Evolutionary conservation across 768 basidiomycete genomes (phyloP).

Genomic region (Tephrocybe rancida): DNA sequence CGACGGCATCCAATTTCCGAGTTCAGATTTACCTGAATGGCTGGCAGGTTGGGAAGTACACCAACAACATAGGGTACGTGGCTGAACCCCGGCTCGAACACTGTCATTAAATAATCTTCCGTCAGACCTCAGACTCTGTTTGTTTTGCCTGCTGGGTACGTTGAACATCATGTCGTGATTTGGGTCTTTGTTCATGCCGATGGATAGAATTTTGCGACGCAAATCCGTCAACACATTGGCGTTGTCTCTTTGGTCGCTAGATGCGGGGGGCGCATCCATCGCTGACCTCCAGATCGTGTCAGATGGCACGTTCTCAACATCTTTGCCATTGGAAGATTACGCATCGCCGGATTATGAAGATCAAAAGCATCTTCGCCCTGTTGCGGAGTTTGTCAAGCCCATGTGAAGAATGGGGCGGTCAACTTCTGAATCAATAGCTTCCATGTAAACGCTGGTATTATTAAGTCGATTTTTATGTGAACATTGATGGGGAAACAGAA

Average conservation of each 20-base stretch:
- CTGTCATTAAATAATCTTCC: neutral
- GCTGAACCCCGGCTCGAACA: neutral
- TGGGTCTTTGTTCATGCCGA: neutral
- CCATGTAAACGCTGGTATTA: no score
- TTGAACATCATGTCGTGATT: neutral
- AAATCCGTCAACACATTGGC: slow-evolving; percentile 47
- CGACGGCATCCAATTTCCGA: slow-evolving; percentile 46
- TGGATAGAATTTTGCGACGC: slow-evolving; percentile 41
- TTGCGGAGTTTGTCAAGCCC: slow-evolving; percentile 24
- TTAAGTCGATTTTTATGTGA: no score
- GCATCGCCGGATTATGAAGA: slow-evolving; percentile 40
- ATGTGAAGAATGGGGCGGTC: slow-evolving; percentile 27
- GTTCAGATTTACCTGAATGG: slow-evolving; percentile 54
- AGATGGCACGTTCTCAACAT: slow-evolving; percentile 45
- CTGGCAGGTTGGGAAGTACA: slow-evolving; percentile 56
- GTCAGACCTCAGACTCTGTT: slow-evolving; percentile 47
- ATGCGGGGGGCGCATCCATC: slow-evolving; percentile 41
- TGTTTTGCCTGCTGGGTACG: slow-evolving; percentile 50
- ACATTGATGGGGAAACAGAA: no score
- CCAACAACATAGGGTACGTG: slow-evolving; percentile 49
- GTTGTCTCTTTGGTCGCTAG: slow-evolving; percentile 52
- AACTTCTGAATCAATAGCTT: neutral
- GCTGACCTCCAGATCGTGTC: slow-evolving; percentile 43
- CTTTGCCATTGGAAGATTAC: slow-evolving; percentile 43
- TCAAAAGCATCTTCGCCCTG: slow-evolving; percentile 35